Base-by-base conservation (phyloP, 1,139 yeast species). In the Diutina catenulata region DNA sequence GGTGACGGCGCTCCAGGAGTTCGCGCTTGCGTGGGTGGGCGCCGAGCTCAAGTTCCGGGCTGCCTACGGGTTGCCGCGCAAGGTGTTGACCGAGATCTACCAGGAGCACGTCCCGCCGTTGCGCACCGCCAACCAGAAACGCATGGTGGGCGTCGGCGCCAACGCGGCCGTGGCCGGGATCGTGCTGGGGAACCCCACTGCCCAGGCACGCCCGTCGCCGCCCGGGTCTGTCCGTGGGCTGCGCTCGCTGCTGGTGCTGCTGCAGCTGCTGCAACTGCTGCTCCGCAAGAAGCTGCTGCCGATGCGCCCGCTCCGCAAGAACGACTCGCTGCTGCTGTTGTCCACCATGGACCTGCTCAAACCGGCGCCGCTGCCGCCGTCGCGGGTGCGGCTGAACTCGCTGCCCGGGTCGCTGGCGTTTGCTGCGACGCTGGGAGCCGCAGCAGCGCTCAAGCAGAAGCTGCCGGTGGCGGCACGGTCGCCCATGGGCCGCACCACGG, bases 21-120 rank as follows among this genome's bases (percentile, higher is more conserved):
- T 67, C 43, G 62, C 61, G 1, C 37, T 44, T 23, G 42, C 45
- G 20, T 67, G 73, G 73, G 45, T 64, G 1, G 35, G 51, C 5
- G 50, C 59, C 14, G 73, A 67, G 44, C 42, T 64, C 36, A 49
- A 56, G 20, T 67, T 66, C 42, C 52, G 73, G 43, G 58, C 53
- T 39, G 46, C 47, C 3, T 58, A 63, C 44, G 50, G 49, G 23
- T 47, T 66, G 28, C 70, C 68, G 1, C 24, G 22, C 6, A 11
- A 20, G n/a, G 9, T 8, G 9, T 20, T 31, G 10, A 10, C 14
- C 14, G 35, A 31, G 14, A 25, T 25, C 15, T 13, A 16, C 28
- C n/a, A n/a, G n/a, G n/a, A n/a, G n/a, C n/a, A n/a, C n/a, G n/a
- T n/a, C n/a, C n/a, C n/a, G n/a, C n/a, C n/a, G n/a, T n/a, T n/a